Base-by-base conservation (phyloP, 805 yeast genomes). In the Peterozyma xylosa region DNA sequence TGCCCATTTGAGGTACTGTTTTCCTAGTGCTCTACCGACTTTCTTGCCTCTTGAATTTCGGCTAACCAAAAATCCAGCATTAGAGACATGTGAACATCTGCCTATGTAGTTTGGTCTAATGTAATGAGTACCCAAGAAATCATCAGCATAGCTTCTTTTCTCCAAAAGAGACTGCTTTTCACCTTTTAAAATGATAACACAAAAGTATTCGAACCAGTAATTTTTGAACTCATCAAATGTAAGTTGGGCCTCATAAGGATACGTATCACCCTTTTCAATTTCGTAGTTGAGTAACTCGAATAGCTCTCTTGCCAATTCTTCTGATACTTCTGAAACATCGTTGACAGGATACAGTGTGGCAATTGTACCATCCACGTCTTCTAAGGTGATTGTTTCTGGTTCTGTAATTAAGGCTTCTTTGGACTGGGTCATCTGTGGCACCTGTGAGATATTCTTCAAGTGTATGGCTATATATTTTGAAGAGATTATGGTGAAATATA, bases 61-160 rank as follows among this genome's bases (percentile, higher is more conserved):
- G 46, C 74, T 74, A 6, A 90, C 96, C 10, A 88, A 58, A 56
- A 90, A 90, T 0, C 95, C 96, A 0, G 81, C 96, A 58, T 90
- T 90, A 55, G 96, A 87, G 29, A 78, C 82, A 55, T 90, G 96
- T 0, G 93, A 78, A 49, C 91, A 82, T 46, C 96, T 73, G 9
- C 95, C 96, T 2, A 70, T 63, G 57, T 89, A 90, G 61, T 90
- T 90, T 14, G 98, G 96, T 56, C 86, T 88, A 53, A 89, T 69
- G 59, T 82, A 86, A 58, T 82, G 85, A 2, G 85, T 76, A 1
- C 96, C 97, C 38, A 87, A 58, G 47, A 80, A 74, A 6, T 53
- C 50, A 0, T 66, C 55, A 4, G 67, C 63, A 80, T 49, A 18
- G 48, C 56, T 15, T 49, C 59, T n/a, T 42, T 42, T 30, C 9